Conservation (phyloP, 1,284 basidiomycete genomes). For the Paramarasmius palmivorus region DNA sequence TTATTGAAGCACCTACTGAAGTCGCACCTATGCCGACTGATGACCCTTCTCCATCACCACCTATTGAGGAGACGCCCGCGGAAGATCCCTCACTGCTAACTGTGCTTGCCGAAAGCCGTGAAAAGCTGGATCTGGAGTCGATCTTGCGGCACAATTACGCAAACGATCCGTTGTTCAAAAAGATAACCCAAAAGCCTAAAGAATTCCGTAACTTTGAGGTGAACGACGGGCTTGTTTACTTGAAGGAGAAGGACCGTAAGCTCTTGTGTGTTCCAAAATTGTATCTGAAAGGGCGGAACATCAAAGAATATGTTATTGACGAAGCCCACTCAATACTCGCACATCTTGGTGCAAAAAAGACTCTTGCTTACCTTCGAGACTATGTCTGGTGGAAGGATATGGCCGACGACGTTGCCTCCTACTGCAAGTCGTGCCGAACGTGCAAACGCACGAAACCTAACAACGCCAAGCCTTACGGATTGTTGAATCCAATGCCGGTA, state of each 20-base stretch:
- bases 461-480: constrained; percentile 25
- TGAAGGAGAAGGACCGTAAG: constrained; percentile 12
- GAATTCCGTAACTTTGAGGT: constrained; percentile 19
- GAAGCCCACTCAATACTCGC: constrained; percentile 30
- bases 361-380: constrained; percentile 23
- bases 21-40: too few species aligned
- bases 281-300: constrained; percentile 10
- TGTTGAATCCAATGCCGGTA: constrained; percentile 23
- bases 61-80: too few species aligned
- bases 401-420: constrained; percentile 21
- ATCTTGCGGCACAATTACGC: constrained; percentile 6
- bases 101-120: background rate
- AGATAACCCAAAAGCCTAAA: constrained; percentile 12
- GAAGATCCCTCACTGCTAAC: background rate
- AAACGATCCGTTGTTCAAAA: constrained; percentile 13
- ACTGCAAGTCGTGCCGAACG: constrained; percentile 24
- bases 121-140: background rate
- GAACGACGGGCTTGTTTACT: constrained; percentile 16
- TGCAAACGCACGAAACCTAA: constrained; percentile 26
- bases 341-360: constrained; percentile 28
- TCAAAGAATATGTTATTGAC: constrained; percentile 26
- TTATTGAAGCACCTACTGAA: too few species aligned
- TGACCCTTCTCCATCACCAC: too few species aligned
- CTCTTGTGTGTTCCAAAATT: constrained; percentile 19
- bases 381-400: constrained; percentile 32